Evolutionary conservation across 75 land plant species (phyloP).

Genomic region (Isoetes taiwanensis): DNA sequence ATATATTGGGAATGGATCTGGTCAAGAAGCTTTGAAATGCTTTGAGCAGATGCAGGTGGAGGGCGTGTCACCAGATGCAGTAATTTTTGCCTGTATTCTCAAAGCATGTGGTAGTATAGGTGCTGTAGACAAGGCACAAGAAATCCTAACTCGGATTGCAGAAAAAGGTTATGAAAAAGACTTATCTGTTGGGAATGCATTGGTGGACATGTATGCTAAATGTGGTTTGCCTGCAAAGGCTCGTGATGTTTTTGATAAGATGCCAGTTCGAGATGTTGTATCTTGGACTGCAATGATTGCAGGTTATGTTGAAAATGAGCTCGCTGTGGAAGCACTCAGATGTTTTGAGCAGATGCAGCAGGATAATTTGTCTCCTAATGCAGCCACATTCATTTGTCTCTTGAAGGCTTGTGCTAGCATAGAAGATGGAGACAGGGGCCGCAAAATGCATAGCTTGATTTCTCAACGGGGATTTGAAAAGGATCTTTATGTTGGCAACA

Average conservation of each 20-base stretch:
- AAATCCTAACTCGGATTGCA: not conserved
- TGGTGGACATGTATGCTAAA: constrained; percentile 13
- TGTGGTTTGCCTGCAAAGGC: constrained; percentile 2
- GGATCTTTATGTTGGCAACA: constrained; percentile 35
- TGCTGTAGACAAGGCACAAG: not conserved
- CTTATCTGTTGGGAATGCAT: constrained; percentile 12
- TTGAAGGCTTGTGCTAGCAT: not conserved
- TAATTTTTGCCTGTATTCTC: constrained; percentile 13
- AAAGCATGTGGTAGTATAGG: constrained; percentile 10
- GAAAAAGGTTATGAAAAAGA: constrained; percentile 15
- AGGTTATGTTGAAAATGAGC: constrained; percentile 5
- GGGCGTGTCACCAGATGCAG: constrained; percentile 8
- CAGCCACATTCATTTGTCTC: not conserved
- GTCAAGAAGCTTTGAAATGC: constrained; percentile 12
- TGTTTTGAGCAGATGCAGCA: constrained; percentile 5
- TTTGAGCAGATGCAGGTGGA: constrained; percentile 6
- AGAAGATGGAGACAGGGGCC: not conserved
- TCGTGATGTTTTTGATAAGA: not conserved
- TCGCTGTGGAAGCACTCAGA: not conserved
- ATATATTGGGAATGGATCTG: constrained; percentile 8
- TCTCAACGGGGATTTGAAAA: constrained; percentile 3
- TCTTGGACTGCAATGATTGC: constrained; percentile 18
- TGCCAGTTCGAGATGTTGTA: not conserved
- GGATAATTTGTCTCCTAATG: not conserved
- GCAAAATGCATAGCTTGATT: not conserved